Evolutionary conservation across 495 filamentous ascomycete genomes (phyloP), one percentile per base, ranked within the genome.

Genomic region (Penicillium canescens): DNA sequence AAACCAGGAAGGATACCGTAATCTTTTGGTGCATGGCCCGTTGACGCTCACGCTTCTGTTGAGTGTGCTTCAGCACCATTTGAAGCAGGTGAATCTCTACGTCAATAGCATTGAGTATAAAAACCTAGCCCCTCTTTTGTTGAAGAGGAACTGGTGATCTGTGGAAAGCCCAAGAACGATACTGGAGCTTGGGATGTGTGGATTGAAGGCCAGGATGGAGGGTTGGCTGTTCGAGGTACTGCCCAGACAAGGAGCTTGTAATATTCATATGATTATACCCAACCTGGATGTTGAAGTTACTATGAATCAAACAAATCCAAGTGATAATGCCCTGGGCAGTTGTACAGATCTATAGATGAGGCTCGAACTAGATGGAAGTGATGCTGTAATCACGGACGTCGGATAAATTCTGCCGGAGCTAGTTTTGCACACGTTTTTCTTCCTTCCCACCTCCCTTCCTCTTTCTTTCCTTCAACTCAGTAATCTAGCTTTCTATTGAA

Each of bases 11-110:
- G 89, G 88, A 7, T 84, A 93, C 65, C 79, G 76, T 11, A 80
- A 85, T 46, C 73, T 90, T 21, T 78, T 98, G 11, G 88, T 96
- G 26, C 93, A 97, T 61, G 93, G 93, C 0, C 93, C 93, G 0
- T 74, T 98, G 59, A 82, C 82, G n/a, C 72, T 93, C 37, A 83
- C 85, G 1, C 66, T 97, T 10, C 82, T 97, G 69, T 69, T 96
- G 33, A 77, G 82, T 16, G 75, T 83, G 13, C 63, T 96, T 13
- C 68, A 78, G 35, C 68, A 69, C 3, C 72, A 83, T 39, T 61
- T 91, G 2, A 33, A 41, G n/a, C 44, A 14, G 1, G 4, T 42
- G 6, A 52, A 55, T 9, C 50, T 62, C 8, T 46, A 60, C 36
- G 47, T 63, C 14, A 68, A 88, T 21, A 68, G 63, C 1, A 78